Percentiles rank a stretch among this genome's conserved stretches.
phyloP scores from a whole-genome alignment of 768 basidiomycete genomes.

The Plicaturopsis crispa region DNA sequence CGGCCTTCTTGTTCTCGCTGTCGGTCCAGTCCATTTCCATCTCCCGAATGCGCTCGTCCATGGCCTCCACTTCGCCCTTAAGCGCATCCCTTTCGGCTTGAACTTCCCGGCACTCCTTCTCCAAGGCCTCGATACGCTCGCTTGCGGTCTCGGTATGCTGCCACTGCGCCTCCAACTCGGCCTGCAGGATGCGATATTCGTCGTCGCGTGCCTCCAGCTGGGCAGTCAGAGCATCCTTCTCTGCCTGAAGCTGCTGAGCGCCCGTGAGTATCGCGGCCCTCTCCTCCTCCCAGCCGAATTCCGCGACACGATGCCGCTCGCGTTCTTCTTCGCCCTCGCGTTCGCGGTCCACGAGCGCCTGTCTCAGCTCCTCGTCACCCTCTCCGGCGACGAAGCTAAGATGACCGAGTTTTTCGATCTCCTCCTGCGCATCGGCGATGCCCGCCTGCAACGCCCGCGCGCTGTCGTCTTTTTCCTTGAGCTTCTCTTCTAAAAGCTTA shows the following conservation, averaged over 20 bases:
- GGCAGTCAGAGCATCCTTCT: slow-evolving; percentile 34
- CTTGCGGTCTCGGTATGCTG: slow-evolving; percentile 46
- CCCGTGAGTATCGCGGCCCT: slow-evolving; percentile 34
- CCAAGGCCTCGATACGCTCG: slow-evolving; percentile 37
- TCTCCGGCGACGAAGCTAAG: slow-evolving; percentile 24
- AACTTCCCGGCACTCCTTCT: slow-evolving; percentile 25
- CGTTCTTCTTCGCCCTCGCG: slow-evolving; percentile 24
- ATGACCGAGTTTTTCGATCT: slow-evolving; percentile 52
- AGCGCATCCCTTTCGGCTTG: slow-evolving; percentile 32
- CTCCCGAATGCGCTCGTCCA: slow-evolving; percentile 32
- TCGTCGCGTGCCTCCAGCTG: slow-evolving; percentile 39
- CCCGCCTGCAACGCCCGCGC: slow-evolving; percentile 47
- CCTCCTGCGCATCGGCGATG: slow-evolving; percentile 46
- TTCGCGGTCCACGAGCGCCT: slow-evolving; percentile 31
- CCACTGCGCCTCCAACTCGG: slow-evolving; percentile 70
- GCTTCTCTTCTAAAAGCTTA: slow-evolving; percentile 39
- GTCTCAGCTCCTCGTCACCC: slow-evolving; percentile 36
- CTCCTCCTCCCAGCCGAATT: slow-evolving; percentile 45
- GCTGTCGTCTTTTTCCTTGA: slow-evolving; percentile 42
- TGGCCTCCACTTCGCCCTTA: slow-evolving; percentile 29
- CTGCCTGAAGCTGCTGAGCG: slow-evolving; percentile 33
- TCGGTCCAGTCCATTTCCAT: slow-evolving; percentile 54
- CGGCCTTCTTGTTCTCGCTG: slow-evolving; percentile 43
- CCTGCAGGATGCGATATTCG: slow-evolving; percentile 41
- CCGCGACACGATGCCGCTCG: slow-evolving; percentile 31